Conservation (phyloP, 2,329 filamentous ascomycete species). For the Diplodia corticola region DNA sequence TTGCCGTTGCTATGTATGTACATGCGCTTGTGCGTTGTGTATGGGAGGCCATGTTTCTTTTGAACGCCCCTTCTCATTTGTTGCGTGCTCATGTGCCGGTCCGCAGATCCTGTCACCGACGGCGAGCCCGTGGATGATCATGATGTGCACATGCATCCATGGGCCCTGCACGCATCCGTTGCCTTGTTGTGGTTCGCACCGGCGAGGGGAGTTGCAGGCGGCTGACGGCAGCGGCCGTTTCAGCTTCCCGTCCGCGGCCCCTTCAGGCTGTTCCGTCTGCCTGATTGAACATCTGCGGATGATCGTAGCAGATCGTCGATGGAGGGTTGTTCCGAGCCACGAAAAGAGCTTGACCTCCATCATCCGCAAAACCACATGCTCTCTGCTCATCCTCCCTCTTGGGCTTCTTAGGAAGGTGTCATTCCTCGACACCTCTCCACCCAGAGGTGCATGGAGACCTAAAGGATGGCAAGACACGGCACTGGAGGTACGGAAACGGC, state of each 20-base stretch:
- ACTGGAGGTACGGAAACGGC: background rate
- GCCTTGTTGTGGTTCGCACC: background rate
- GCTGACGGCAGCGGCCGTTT: slow-evolving; percentile 3
- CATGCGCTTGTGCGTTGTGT: too few species aligned
- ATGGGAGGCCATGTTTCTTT: background rate
- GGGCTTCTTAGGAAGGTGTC: background rate
- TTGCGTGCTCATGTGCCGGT: background rate
- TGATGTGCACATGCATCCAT: background rate
- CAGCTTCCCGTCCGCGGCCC: background rate
- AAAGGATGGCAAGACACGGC: background rate
- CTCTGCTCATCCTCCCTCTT: too few species aligned
- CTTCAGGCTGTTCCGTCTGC: background rate
- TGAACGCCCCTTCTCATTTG: background rate
- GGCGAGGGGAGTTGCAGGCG: background rate
- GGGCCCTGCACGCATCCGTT: background rate
- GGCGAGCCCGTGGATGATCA: background rate
- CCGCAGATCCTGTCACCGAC: too few species aligned
- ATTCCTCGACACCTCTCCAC: background rate
- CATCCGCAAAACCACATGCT: background rate
- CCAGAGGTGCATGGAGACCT: background rate
- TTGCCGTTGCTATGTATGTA: background rate
- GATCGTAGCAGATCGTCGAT: background rate
- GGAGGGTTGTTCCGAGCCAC: background rate
- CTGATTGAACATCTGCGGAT: background rate
- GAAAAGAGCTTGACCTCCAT: background rate